phyloP scores from a whole-genome alignment of 495 filamentous ascomycete species.

The Neurospora sp. region DNA sequence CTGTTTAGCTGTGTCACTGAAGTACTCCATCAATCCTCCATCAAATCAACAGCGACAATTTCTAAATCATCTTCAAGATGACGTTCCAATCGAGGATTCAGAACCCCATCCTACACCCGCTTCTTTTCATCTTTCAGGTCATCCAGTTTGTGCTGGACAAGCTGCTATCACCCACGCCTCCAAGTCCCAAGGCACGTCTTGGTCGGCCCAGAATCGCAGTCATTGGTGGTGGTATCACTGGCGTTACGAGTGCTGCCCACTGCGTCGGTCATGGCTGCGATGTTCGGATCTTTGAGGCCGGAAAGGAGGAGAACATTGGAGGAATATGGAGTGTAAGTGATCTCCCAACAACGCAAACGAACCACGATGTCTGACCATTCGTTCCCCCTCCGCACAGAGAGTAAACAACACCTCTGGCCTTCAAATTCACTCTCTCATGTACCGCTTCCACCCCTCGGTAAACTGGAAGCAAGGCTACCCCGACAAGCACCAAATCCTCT shows the following conservation, averaged over 20 bases:
- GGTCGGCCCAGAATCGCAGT: slow-evolving; percentile 62
- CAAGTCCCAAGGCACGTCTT: slow-evolving; percentile 42
- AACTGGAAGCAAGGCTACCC: slow-evolving; percentile 67
- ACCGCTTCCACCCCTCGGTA: slow-evolving; percentile 76
- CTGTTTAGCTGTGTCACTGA: not conserved
- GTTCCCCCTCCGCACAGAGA: slow-evolving; percentile 31
- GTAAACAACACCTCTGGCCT: slow-evolving; percentile 77
- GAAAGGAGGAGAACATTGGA: slow-evolving; percentile 51
- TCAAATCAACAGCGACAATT: not conserved
- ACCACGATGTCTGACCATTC: not conserved
- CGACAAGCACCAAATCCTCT: slow-evolving; percentile 59
- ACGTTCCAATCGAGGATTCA: not conserved
- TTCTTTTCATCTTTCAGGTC: slow-evolving; percentile 54
- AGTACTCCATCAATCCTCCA: not conserved
- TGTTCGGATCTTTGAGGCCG: slow-evolving; percentile 66
- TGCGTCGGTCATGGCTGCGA: slow-evolving; percentile 85
- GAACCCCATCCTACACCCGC: slow-evolving; percentile 26
- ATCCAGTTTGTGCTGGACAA: slow-evolving; percentile 57
- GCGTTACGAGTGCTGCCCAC: slow-evolving; percentile 72
- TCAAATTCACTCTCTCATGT: slow-evolving; percentile 81
- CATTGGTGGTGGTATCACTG: slow-evolving; percentile 75
- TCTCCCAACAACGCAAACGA: slow-evolving; percentile 1
- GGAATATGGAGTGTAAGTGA: slow-evolving; percentile 73
- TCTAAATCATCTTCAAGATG: not conserved
- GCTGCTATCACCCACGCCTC: slow-evolving; percentile 61